Conservation (phyloP, 2,329 filamentous ascomycete genomes). For the Polytolypa hystricis region DNA sequence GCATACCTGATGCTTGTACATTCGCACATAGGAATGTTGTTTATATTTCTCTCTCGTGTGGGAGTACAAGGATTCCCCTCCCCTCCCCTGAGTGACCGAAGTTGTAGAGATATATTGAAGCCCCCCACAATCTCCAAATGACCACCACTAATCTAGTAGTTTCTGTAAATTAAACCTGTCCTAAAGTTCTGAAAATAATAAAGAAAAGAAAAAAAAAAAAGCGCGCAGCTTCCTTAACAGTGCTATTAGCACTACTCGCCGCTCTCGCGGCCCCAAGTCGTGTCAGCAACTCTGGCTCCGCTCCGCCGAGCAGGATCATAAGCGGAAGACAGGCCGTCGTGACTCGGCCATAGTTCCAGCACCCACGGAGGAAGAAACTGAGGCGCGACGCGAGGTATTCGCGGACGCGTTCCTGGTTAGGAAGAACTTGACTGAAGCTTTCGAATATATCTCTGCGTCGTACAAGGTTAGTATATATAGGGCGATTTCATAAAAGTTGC, state of each 20-base stretch:
- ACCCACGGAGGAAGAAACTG: neutral
- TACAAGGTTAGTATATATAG: neutral
- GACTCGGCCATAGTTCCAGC: neutral
- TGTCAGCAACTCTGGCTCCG: neutral
- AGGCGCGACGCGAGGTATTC: neutral
- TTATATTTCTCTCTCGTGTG: too few species aligned
- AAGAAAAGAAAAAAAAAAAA: neutral
- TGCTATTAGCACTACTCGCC: neutral
- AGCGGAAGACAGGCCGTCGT: constrained; percentile 1
- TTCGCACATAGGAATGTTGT: too few species aligned
- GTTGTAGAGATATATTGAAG: too few species aligned
- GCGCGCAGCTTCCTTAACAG: neutral
- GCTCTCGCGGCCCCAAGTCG: neutral
- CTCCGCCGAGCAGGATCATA: neutral
- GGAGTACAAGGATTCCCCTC: too few species aligned
- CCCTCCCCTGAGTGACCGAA: too few species aligned
- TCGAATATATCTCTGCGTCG: neutral
- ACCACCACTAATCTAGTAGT: too few species aligned
- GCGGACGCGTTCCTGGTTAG: neutral
- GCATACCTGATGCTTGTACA: too few species aligned
- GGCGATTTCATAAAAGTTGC: too few species aligned
- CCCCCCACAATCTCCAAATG: too few species aligned
- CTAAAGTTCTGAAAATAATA: too few species aligned
- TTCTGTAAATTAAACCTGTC: too few species aligned
- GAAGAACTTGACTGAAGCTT: neutral